phyloP scores from a whole-genome alignment of 140 eudicot species.

The Oenanthe javanica region DNA sequence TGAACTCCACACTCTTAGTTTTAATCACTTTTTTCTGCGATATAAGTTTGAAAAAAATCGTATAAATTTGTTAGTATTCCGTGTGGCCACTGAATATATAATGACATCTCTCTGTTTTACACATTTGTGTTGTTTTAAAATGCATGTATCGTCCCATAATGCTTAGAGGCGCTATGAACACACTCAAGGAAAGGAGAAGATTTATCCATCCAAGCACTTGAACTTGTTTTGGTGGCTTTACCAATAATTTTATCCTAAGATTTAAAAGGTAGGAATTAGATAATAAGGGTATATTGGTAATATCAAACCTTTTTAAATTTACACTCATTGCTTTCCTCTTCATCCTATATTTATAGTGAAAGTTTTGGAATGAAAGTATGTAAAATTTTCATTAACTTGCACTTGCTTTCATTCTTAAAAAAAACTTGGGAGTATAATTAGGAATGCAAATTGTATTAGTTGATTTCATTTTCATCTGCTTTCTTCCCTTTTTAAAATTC shows the following conservation, averaged over 20 bases:
- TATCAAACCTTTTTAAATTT: too few relatives aligned
- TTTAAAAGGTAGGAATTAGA: too few relatives aligned
- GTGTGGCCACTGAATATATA: background rate
- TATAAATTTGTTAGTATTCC: background rate
- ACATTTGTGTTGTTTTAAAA: background rate
- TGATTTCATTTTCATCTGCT: too few relatives aligned
- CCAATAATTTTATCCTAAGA: slow-evolving; percentile 3
- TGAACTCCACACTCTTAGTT: slow-evolving; percentile 58
- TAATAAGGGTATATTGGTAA: too few relatives aligned
- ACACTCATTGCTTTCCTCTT: too few relatives aligned
- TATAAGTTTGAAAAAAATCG: background rate
- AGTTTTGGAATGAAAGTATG: too few relatives aligned
- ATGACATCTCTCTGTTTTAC: background rate
- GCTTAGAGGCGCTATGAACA: slow-evolving; percentile 58
- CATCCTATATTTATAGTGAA: too few relatives aligned
- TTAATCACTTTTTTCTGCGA: slow-evolving; percentile 46
- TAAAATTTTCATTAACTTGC: too few relatives aligned
- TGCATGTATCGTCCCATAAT: slow-evolving; percentile 30
- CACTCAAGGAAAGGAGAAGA: slow-evolving; percentile 37
- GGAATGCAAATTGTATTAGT: too few relatives aligned
- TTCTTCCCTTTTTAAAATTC: too few relatives aligned
- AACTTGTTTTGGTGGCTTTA: slow-evolving; percentile 26
- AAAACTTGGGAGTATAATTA: too few relatives aligned
- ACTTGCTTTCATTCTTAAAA: too few relatives aligned
- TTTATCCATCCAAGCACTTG: slow-evolving; percentile 59